phyloP scores from a whole-genome alignment of 495 filamentous ascomycete species.

The Podospora sp. region DNA sequence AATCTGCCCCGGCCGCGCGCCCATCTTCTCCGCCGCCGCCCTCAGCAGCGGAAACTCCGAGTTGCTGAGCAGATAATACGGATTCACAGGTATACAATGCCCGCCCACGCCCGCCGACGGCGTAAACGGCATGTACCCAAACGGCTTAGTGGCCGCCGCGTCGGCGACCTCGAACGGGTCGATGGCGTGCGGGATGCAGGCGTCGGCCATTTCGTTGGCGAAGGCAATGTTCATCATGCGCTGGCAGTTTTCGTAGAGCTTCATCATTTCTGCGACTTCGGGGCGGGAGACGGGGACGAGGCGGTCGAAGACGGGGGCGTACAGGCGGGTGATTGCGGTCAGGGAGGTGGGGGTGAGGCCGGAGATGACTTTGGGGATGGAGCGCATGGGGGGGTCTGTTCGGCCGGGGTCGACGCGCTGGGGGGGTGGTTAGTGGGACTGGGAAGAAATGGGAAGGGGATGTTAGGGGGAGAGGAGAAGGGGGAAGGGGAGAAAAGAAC shows the following conservation, averaged over 20 bases:
- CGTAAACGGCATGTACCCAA: conserved; percentile 40
- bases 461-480: neutral
- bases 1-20: conserved; percentile 35
- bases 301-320: conserved; percentile 36
- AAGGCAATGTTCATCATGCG: conserved; percentile 46
- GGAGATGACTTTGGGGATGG: conserved; percentile 43
- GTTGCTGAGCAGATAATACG: conserved; percentile 42
- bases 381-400: conserved; percentile 27
- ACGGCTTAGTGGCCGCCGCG: conserved; percentile 44
- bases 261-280: conserved; percentile 47
- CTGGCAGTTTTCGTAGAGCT: conserved; percentile 48
- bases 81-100: conserved; percentile 46
- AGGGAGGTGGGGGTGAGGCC: conserved; percentile 40
- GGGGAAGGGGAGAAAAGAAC: neutral
- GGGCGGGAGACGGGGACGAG: conserved; percentile 41
- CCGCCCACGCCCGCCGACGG: conserved; percentile 43
- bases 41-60: conserved; percentile 38
- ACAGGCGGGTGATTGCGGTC: conserved; percentile 34
- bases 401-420: conserved; percentile 44
- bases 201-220: conserved; percentile 48
- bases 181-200: conserved; percentile 39
- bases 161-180: conserved; percentile 41
- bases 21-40: conserved; percentile 37
- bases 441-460: neutral
- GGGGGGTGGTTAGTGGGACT: conserved; percentile 9